phyloP scores from a whole-genome alignment of 2,329 filamentous ascomycete species.

The Daldinia eschscholtzii region DNA sequence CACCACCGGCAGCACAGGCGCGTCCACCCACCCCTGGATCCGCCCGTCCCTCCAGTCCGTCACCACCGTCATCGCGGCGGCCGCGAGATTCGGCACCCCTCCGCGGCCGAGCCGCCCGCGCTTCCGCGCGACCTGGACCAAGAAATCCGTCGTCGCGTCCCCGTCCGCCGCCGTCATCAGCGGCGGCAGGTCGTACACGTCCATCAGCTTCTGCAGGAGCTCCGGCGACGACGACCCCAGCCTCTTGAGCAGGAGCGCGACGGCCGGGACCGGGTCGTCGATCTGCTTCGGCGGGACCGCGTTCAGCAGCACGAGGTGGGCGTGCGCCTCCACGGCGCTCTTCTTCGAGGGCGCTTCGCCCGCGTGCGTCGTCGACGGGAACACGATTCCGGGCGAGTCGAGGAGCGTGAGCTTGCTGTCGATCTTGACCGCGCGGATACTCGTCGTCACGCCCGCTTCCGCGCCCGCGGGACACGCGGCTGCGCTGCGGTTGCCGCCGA shows the following conservation, averaged over 20 bases:
- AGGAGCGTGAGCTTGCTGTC: constrained; percentile 94
- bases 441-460: constrained; percentile 92
- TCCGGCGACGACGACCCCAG: constrained; percentile 76
- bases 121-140: constrained; percentile 95
- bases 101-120: constrained; percentile 88
- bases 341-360: constrained; percentile 56
- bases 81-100: constrained; percentile 87
- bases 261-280: constrained; percentile 89
- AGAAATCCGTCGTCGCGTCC: constrained; percentile 88
- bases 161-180: constrained; percentile 77
- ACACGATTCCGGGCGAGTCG: constrained; percentile 94
- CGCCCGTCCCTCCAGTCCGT: constrained; percentile 97
- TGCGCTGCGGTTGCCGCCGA: constrained; percentile 72
- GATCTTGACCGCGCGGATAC: constrained; percentile 89
- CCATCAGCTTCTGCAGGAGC: constrained; percentile 82
- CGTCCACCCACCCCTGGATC: constrained; percentile 91
- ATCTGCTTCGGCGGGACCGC: constrained; percentile 95
- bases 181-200: constrained; percentile 86
- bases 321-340: constrained; percentile 78
- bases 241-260: constrained; percentile 84
- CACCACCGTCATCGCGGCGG: constrained; percentile 91
- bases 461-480: constrained; percentile 87
- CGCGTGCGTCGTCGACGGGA: constrained; percentile 74
- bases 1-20: constrained; percentile 75
- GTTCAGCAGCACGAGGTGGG: constrained; percentile 88